phyloP scores from a whole-genome alignment of 352 stramenopile species.

The Phytophthora megakarya region DNA sequence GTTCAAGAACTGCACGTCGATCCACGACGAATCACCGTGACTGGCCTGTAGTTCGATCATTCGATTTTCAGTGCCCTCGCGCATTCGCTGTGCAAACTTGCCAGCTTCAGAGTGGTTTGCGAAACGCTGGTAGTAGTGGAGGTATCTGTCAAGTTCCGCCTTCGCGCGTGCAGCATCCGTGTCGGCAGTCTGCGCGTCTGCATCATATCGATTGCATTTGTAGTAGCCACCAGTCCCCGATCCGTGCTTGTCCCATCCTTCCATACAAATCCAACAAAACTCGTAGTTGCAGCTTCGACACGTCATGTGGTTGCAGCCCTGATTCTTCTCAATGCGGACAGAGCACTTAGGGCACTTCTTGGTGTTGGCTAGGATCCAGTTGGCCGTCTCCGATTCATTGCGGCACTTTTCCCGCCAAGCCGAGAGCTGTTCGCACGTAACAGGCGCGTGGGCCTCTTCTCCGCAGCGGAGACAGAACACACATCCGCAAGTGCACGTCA shows the following conservation, averaged over 20 bases:
- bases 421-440: constrained; percentile 92
- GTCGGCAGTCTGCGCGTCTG: constrained; percentile 51
- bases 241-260: constrained; percentile 95
- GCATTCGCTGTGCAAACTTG: constrained; percentile 97
- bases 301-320: constrained; percentile 99
- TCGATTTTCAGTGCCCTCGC: constrained; percentile 93
- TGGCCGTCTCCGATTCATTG: constrained; percentile 98
- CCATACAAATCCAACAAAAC: constrained; percentile 99
- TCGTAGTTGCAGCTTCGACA: constrained; percentile 93
- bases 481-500: constrained; percentile 85
- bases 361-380: constrained; percentile 99
- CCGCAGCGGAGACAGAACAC: constrained; percentile 94
- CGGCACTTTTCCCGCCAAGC: constrained; percentile 97
- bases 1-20: constrained; percentile 99
- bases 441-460: constrained; percentile 96
- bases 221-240: constrained; percentile 98
- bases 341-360: constrained; percentile 99
- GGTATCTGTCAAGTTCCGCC: constrained; percentile 97
- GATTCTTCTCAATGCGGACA: constrained; percentile 99
- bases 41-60: constrained; percentile 97
- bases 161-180: constrained; percentile 93
- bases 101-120: constrained; percentile 96
- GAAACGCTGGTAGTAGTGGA: constrained; percentile 99
- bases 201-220: constrained; percentile 99
- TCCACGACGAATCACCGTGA: constrained; percentile 92